A percentile compares a stretch with the other conserved stretches of the same genome.
Evolutionary conservation across 2,329 filamentous ascomycete species (phyloP).

Genomic region (Fusarium nodosum): DNA sequence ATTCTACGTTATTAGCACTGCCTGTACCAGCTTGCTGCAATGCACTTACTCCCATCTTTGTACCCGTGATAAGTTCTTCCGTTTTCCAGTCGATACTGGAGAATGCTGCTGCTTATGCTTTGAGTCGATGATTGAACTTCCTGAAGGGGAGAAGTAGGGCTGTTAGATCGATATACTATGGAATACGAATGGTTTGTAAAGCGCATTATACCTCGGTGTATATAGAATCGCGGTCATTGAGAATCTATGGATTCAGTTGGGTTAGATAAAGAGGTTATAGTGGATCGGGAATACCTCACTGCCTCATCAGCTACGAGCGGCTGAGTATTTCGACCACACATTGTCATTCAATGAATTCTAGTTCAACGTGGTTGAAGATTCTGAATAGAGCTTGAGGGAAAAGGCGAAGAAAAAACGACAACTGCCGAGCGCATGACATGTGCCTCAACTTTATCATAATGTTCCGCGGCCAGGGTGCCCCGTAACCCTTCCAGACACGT

Average conservation of each 20-base stretch:
- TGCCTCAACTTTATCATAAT: neutral
- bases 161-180: neutral
- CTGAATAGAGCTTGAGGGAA: neutral
- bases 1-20: constrained; percentile 6
- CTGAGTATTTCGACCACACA: neutral
- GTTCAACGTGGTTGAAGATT: rapidly evolving
- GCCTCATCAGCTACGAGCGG: constrained; percentile 19
- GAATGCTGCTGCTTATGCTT: constrained; percentile 28
- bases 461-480: neutral
- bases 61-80: constrained; percentile 30
- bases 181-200: rapidly evolving
- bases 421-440: neutral
- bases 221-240: constrained; percentile 6
- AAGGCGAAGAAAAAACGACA: neutral
- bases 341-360: rapidly evolving
- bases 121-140: constrained; percentile 12
- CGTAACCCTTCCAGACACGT: constrained; percentile 5
- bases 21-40: rapidly evolving
- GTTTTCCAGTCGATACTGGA: constrained; percentile 28
- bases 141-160: neutral
- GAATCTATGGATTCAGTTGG: neutral
- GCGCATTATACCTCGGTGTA: neutral
- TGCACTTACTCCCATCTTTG: constrained; percentile 29
- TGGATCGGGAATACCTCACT: neutral
- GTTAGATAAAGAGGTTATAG: rapidly evolving